These are phyloP conservation scores for Lactifluus piperatus DNA, from an alignment of 768 basidiomycete species.

Conservation along the genomic window DNA sequence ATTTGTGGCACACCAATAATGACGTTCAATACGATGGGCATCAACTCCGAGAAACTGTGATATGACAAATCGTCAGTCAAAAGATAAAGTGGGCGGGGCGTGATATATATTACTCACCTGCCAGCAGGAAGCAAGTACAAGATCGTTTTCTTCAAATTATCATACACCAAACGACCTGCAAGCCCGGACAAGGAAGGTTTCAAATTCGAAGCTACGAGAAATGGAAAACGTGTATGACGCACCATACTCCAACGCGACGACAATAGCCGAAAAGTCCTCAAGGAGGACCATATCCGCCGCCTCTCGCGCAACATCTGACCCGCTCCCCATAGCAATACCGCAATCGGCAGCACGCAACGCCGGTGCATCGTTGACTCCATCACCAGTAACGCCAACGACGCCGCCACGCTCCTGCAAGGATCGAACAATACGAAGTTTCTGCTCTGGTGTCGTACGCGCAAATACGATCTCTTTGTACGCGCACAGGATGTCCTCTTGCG, in stretches of 20 bases:
- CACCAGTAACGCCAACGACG: slow-evolving; percentile 57
- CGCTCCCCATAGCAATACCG: slow-evolving; percentile 51
- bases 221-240: neutral
- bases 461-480: slow-evolving; percentile 47
- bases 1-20: slow-evolving; percentile 36
- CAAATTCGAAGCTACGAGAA: too few species aligned
- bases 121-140: too few species aligned
- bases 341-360: slow-evolving; percentile 53
- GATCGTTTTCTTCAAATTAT: too few species aligned
- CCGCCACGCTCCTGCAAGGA: slow-evolving; percentile 43
- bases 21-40: slow-evolving; percentile 49
- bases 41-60: slow-evolving; percentile 49
- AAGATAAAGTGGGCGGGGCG: neutral
- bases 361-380: slow-evolving; percentile 55
- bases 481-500: slow-evolving; percentile 24
- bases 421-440: slow-evolving; percentile 57
- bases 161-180: slow-evolving; percentile 39
- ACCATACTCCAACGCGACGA: slow-evolving; percentile 56
- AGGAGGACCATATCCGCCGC: slow-evolving; percentile 57
- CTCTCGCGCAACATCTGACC: slow-evolving; percentile 44
- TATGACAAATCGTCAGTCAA: neutral
- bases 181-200: neutral
- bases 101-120: too few species aligned
- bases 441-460: slow-evolving; percentile 53
- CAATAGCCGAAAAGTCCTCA: slow-evolving; percentile 58